A percentile compares a stretch with the other conserved stretches of the same genome.
Evolutionary conservation across 1,284 basidiomycete genomes (phyloP).

Genomic region (Stygiomarasmius scandens): DNA sequence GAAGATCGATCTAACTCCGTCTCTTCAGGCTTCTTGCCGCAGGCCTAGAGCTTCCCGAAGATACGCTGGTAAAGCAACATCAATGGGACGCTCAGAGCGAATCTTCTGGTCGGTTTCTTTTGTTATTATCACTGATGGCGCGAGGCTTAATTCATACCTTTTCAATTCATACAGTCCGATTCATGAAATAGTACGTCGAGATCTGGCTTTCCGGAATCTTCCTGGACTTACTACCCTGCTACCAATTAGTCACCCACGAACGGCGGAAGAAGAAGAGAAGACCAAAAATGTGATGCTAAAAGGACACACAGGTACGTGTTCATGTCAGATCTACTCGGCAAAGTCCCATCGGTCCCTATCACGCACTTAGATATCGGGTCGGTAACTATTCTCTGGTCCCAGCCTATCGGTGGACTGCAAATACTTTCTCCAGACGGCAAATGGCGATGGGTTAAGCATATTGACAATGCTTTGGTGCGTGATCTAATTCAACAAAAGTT

Average conservation of each 20-base stretch:
- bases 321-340: neutral
- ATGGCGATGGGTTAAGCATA: slow-evolving; percentile 17
- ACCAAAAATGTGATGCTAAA: slow-evolving; percentile 51
- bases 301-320: slow-evolving; percentile 35
- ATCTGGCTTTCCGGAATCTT: neutral
- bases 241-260: slow-evolving; percentile 38
- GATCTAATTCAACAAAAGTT: no score
- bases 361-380: slow-evolving; percentile 61
- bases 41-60: slow-evolving; percentile 62
- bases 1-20: slow-evolving; percentile 28
- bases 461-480: slow-evolving; percentile 16
- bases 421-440: slow-evolving; percentile 11
- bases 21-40: slow-evolving; percentile 52
- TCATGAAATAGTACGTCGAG: slow-evolving; percentile 54
- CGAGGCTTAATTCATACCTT: neutral
- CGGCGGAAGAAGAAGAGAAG: slow-evolving; percentile 47
- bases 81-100: slow-evolving; percentile 45
- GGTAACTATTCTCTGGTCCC: slow-evolving; percentile 47
- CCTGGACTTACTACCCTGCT: neutral
- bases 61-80: slow-evolving; percentile 56
- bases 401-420: slow-evolving; percentile 15
- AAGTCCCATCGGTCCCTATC: slow-evolving; percentile 23
- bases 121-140: neutral
- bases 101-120: slow-evolving; percentile 43
- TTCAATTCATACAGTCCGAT: slow-evolving; percentile 42